Evolutionary conservation across 805 yeast genomes (phyloP).

Genomic region (Kodamaea kakaduensis): DNA sequence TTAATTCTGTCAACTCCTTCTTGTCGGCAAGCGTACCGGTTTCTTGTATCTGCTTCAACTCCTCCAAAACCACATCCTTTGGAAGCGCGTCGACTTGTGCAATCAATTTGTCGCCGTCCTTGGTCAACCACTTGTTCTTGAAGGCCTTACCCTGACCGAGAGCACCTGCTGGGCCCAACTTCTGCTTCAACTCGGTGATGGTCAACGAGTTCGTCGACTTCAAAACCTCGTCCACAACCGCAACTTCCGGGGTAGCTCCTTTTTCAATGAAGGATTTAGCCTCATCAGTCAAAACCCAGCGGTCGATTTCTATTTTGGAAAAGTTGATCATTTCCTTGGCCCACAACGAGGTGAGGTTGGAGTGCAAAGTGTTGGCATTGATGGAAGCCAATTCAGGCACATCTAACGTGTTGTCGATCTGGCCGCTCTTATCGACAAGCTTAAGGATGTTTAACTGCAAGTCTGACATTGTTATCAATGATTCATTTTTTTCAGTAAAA

Average conservation of each 20-base stretch:
- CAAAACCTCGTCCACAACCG: constrained; percentile 71
- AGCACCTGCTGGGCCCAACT: constrained; percentile 79
- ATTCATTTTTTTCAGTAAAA: constrained; percentile 6
- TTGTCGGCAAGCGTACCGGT: constrained; percentile 57
- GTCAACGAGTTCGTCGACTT: constrained; percentile 75
- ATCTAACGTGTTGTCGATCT: constrained; percentile 62
- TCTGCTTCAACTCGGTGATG: constrained; percentile 66
- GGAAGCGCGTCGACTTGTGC: constrained; percentile 56
- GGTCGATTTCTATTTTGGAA: constrained; percentile 68
- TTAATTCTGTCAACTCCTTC: constrained; percentile 76
- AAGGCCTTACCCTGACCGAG: constrained; percentile 97
- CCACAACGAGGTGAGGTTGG: constrained; percentile 82
- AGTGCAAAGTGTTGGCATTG: constrained; percentile 62
- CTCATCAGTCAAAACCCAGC: constrained; percentile 73
- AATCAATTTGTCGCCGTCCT: constrained; percentile 77
- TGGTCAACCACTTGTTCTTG: constrained; percentile 93
- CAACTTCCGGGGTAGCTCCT: constrained; percentile 83
- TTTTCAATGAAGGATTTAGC: constrained; percentile 71
- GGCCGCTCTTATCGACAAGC: constrained; percentile 51
- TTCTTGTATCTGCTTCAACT: constrained; percentile 52
- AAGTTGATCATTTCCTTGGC: constrained; percentile 79
- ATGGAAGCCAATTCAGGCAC: constrained; percentile 56
- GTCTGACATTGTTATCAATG: constrained; percentile 51
- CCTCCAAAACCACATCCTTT: constrained; percentile 61
- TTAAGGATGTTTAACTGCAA: constrained; percentile 61